Evolutionary conservation across 352 stramenopile species (phyloP).

Genomic region (Phytophthora fragariae): DNA sequence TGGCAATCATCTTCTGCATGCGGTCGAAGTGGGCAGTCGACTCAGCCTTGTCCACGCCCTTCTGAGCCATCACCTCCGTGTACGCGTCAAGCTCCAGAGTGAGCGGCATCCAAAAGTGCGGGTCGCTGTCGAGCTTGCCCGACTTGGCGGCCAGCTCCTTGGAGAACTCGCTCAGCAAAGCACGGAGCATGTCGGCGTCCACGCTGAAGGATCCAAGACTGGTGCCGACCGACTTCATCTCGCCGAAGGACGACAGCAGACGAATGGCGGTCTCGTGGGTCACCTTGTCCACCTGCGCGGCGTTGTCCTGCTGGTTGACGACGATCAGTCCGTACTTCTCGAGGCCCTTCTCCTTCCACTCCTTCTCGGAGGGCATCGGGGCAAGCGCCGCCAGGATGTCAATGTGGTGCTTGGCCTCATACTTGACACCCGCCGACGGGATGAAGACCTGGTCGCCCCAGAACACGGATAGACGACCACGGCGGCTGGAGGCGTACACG

Average conservation of each 20-base stretch:
- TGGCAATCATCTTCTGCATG: conserved; percentile 92
- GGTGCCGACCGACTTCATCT: conserved; percentile 96
- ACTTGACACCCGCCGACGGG: conserved; percentile 92
- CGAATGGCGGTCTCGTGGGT: conserved; percentile 95
- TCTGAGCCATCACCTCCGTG: conserved; percentile 95
- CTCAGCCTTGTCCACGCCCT: conserved; percentile 82
- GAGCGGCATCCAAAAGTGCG: conserved; percentile 99
- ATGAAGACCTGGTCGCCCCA: conserved; percentile 99
- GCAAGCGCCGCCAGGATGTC: conserved; percentile 97
- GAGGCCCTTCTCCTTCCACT: conserved; percentile 96
- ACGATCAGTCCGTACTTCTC: conserved; percentile 99
- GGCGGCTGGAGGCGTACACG: conserved; percentile 95
- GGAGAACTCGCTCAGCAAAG: conserved; percentile 94
- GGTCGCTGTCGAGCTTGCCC: conserved; percentile 97
- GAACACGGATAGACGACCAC: conserved; percentile 96
- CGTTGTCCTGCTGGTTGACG: conserved; percentile 93
- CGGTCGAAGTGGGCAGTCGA: conserved; percentile 91
- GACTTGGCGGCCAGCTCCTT: conserved; percentile 91
- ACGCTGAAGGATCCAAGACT: conserved; percentile 97
- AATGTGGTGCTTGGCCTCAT: conserved; percentile 95
- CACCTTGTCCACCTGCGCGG: conserved; percentile 98
- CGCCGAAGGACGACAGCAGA: conserved; percentile 93
- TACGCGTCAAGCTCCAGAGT: conserved; percentile 95
- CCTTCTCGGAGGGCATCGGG: conserved; percentile 92
- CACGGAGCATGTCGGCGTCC: conserved; percentile 91